These are phyloP conservation scores for Fusarium euwallaceae DNA, from an alignment of 2,329 filamentous ascomycete genomes.

Conservation along the genomic window DNA sequence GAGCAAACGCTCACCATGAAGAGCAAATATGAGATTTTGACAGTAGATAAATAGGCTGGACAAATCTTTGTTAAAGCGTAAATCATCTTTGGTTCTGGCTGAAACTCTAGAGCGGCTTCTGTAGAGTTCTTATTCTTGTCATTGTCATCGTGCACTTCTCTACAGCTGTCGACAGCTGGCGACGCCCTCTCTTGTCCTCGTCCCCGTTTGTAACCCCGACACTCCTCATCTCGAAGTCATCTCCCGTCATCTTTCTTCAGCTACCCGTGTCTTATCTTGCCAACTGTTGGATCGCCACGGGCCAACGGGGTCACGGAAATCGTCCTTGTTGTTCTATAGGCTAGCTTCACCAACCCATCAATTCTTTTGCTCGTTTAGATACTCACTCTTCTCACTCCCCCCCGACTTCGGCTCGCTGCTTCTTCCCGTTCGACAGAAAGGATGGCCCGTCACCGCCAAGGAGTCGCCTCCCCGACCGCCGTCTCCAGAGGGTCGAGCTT, in stretches of 20 bases:
- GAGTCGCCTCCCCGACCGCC: not conserved
- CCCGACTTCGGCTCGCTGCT: not conserved
- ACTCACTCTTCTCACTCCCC: not conserved
- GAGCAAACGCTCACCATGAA: conserved; percentile 18
- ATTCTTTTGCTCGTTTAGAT: conserved; percentile 2
- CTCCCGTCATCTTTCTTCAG: conserved; percentile 12
- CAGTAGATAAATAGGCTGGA: conserved; percentile 9
- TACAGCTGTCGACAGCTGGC: not conserved
- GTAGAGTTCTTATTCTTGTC: not conserved
- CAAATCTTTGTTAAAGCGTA: not conserved
- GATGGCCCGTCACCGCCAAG: conserved; percentile 10
- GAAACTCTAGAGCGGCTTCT: not conserved
- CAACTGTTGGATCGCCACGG: conserved; percentile 18
- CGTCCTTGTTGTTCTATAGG: conserved; percentile 14
- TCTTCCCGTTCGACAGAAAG: not conserved
- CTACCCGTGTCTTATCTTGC: conserved; percentile 29
- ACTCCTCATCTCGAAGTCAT: conserved; percentile 25
- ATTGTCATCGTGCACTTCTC: not conserved
- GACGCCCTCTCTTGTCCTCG: conserved; percentile 4
- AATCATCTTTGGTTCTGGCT: not conserved
- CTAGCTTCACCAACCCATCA: not conserved
- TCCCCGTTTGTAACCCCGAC: conserved; percentile 29
- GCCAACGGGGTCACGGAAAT: not conserved
- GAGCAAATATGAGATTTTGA: not conserved
- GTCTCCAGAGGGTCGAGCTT: not conserved